Conservation (phyloP, 176 grass and related monocot genomes). For the Poa annua region DNA sequence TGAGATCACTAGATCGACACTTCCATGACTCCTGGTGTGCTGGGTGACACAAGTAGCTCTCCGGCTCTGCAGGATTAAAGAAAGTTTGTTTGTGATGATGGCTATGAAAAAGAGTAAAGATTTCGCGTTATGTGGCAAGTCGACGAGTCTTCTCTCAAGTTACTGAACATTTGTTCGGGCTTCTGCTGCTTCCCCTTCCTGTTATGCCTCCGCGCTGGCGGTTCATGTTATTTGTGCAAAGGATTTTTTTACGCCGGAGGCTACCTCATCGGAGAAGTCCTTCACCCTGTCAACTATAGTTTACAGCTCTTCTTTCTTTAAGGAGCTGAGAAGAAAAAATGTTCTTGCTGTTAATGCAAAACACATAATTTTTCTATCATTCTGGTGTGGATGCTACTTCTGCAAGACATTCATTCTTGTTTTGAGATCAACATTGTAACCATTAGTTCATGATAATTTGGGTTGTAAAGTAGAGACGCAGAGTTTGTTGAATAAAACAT, state of each 20-base stretch:
- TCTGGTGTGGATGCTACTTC: background rate
- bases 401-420: background rate
- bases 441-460: slow-evolving; percentile 5
- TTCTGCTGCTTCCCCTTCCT: no score
- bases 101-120: no score
- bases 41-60: no score
- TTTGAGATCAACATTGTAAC: background rate
- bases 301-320: slow-evolving; percentile 84
- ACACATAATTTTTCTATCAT: background rate
- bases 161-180: no score
- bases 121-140: no score
- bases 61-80: no score
- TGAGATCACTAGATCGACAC: no score
- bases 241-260: slow-evolving; percentile 46
- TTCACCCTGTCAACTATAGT: slow-evolving; percentile 89
- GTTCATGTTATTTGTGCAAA: no score
- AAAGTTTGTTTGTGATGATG: no score
- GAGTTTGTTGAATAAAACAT: background rate
- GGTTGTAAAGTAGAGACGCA: background rate
- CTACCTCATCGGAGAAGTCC: slow-evolving; percentile 76
- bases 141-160: no score
- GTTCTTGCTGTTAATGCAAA: slow-evolving; percentile 25
- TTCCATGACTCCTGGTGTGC: no score
- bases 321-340: slow-evolving; percentile 66
- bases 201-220: no score